Evolutionary conservation across 345 rosid species (phyloP), one percentile per base, ranked within the genome.

Genomic region (Salix brachista): DNA sequence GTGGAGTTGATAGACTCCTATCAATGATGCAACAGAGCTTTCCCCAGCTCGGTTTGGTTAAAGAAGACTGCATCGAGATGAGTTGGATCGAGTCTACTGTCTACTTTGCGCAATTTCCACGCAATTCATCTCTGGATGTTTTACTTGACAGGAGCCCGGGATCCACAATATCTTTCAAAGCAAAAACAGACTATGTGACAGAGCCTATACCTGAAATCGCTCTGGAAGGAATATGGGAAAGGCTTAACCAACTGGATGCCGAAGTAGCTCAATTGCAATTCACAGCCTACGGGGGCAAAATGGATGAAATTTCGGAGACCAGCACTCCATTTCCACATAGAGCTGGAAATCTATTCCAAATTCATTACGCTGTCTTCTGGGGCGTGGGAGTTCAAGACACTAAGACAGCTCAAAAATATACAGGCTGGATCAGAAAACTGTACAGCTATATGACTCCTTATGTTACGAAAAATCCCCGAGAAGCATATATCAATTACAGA

Each of bases 111-210:
- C 26, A 26, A 21, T 56, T n/a, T 12, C 62, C 62, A 56, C n/a
- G 26, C 10, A 56, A 56, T n/a, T 4, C 62, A 56, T 56, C 62
- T 26, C 3, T 23, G 62, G 28, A n/a, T 56, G 14, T 56, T 3
- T 77, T 92, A 72, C 87, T 87, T 0, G 87, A 85, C 36, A 74
- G 91, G 48, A 21, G 81, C 11, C 81, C 82, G 0, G 79, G 82
- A 58, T 19, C 81, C 0, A 84, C 85, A 0, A 37, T 64, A 41
- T 87, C 83, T 76, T 32, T 81, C 10, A 92, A 92, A 78, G 86
- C 91, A 80, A 93, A 89, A 50, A 91, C 98, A 0, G 95, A 93
- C 72, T 91, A 89, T 39, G 91, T 91, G 0, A 83, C 39, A 30
- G 79, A 72, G 0, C 89, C 84, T 14, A 88, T 93, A 48, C 44